Percentiles rank a stretch among this genome's conserved stretches.
Conservation (phyloP, 108 stramenopile species). For the Skeletonema tropicum region DNA sequence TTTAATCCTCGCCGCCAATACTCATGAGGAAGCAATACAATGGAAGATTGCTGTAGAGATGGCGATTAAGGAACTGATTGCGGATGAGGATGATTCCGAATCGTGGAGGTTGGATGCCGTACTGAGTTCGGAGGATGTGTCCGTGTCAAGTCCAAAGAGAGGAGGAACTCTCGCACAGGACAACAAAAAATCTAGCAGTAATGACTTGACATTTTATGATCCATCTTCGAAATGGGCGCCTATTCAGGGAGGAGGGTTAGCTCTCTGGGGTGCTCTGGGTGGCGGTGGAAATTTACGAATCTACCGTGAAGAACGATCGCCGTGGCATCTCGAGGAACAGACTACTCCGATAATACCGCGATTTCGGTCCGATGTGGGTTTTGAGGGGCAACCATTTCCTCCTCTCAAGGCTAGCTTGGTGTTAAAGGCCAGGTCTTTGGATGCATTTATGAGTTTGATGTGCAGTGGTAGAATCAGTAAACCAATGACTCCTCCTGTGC, state of each 20-base stretch:
- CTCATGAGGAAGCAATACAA: constrained; percentile 56
- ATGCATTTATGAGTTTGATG: constrained; percentile 90
- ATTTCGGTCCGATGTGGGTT: constrained; percentile 39
- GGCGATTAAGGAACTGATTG: constrained; percentile 35
- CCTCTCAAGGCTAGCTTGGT: constrained; percentile 74
- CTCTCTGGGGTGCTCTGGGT: constrained; percentile 58
- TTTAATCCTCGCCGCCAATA: constrained; percentile 60
- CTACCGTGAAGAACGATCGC: constrained; percentile 63
- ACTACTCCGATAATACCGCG: constrained; percentile 15
- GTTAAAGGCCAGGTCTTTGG: constrained; percentile 67
- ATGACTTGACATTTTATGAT: constrained; percentile 25
- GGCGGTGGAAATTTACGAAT: constrained; percentile 76
- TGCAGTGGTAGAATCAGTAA: constrained; percentile 53
- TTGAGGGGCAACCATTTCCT: constrained; percentile 61
- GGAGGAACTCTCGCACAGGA: background rate
- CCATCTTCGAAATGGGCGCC: constrained; percentile 66
- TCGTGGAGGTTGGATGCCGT: constrained; percentile 9
- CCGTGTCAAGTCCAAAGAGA: background rate
- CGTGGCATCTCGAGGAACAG: constrained; percentile 8
- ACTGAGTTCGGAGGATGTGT: background rate
- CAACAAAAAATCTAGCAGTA: background rate
- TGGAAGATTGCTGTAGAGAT: constrained; percentile 69
- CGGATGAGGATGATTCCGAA: constrained; percentile 15
- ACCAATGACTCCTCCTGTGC: constrained; percentile 28
- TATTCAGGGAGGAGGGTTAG: constrained; percentile 63